Conservation (phyloP, 805 yeast genomes). For the Candida khao-thaluensis region DNA sequence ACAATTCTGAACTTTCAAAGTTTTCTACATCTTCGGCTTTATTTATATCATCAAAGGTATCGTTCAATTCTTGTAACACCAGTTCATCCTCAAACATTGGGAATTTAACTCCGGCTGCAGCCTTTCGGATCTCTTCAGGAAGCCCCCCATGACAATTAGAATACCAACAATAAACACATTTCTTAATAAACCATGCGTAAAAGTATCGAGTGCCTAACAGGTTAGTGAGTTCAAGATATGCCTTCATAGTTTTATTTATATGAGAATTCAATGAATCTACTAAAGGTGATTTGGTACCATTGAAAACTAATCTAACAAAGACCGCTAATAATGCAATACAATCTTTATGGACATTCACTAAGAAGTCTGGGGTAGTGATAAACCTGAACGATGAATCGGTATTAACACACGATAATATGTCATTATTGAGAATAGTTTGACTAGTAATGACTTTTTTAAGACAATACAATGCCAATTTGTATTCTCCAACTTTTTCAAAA, state of each 20-base stretch:
- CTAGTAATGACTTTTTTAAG: slow-evolving; percentile 22
- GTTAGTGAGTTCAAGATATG: slow-evolving; percentile 1
- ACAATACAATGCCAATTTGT: slow-evolving; percentile 32
- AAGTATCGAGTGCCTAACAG: slow-evolving; percentile 7
- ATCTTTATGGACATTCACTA: slow-evolving; percentile 4
- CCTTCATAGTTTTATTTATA: too few relatives aligned
- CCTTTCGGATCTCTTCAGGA: neutral
- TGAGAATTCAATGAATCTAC: too few relatives aligned
- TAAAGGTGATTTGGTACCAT: too few relatives aligned
- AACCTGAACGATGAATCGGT: too few relatives aligned
- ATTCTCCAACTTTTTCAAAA: slow-evolving; percentile 33
- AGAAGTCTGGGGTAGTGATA: too few relatives aligned
- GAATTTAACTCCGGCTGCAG: neutral
- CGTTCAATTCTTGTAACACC: slow-evolving; percentile 1
- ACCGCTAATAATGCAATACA: slow-evolving; percentile 1
- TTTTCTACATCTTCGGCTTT: neutral
- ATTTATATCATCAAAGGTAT: neutral
- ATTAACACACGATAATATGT: neutral
- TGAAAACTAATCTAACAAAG: slow-evolving; percentile 1
- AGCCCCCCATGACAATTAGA: neutral
- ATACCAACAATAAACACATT: neutral
- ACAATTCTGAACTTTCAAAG: neutral
- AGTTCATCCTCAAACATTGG: slow-evolving; percentile 6
- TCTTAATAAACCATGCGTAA: slow-evolving; percentile 8
- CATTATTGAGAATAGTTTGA: slow-evolving; percentile 2